A percentile compares a stretch with the other conserved stretches of the same genome.
Conservation (phyloP, 768 basidiomycete species). For the Hypsizygus marmoreus region DNA sequence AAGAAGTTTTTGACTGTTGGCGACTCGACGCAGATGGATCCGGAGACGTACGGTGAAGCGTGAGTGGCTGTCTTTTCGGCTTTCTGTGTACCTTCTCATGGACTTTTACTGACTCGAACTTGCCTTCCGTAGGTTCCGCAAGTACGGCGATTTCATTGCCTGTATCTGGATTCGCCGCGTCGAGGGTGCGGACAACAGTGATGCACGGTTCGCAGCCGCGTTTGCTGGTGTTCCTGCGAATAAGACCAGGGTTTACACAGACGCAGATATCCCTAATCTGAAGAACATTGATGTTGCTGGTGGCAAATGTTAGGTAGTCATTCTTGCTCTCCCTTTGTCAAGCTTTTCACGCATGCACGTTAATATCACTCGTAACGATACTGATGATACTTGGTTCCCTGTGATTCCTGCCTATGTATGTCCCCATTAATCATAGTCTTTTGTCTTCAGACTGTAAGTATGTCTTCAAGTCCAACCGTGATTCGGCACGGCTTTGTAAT, state of each 20-base stretch:
- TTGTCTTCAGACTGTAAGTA: too few species aligned
- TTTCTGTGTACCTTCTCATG: neutral
- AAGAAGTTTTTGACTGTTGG: constrained; percentile 45
- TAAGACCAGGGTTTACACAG: constrained; percentile 35
- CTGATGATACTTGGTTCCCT: neutral
- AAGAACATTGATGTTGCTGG: constrained; percentile 38
- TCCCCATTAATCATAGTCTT: too few species aligned
- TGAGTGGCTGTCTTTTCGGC: constrained; percentile 21
- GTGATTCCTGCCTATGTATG: too few species aligned
- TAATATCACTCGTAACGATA: neutral
- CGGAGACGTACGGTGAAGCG: constrained; percentile 45
- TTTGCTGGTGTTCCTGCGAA: constrained; percentile 44
- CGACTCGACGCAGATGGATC: constrained; percentile 48
- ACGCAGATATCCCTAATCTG: constrained; percentile 37
- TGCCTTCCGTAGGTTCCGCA: constrained; percentile 30
- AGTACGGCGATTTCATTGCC: constrained; percentile 35
- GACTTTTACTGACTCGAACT: neutral
- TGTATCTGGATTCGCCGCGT: constrained; percentile 49
- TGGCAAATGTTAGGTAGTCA: constrained; percentile 32
- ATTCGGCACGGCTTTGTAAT: too few species aligned
- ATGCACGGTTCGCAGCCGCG: constrained; percentile 32
- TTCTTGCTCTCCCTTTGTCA: neutral
- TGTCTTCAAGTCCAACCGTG: too few species aligned
- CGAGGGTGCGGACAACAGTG: constrained; percentile 43
- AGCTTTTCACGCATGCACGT: neutral